phyloP scores from a whole-genome alignment of 495 filamentous ascomycete species.

The Lepidopterella palustris region DNA sequence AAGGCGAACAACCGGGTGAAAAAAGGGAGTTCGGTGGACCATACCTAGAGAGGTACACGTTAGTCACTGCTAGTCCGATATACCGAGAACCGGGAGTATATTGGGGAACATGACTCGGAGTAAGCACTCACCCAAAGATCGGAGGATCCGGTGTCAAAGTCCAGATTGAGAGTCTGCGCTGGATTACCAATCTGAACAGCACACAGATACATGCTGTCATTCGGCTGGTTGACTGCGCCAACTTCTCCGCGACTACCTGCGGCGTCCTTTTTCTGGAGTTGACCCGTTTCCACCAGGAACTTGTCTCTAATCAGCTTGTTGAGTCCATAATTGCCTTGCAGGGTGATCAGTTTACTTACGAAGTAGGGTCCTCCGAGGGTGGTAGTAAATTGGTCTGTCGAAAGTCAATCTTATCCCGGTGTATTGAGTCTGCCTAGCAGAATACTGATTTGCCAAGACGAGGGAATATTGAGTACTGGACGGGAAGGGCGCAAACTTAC shows the following conservation, averaged over 20 bases:
- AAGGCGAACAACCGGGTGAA: conserved; percentile 27
- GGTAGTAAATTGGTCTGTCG: too few relatives aligned
- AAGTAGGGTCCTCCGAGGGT: too few relatives aligned
- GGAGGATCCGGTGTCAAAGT: conserved; percentile 73
- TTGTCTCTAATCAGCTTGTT: conserved; percentile 41
- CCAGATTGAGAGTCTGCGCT: conserved; percentile 56
- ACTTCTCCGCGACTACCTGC: conserved; percentile 48
- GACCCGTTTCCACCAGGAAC: conserved; percentile 35
- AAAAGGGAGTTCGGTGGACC: conserved; percentile 51
- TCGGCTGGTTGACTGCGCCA: conserved; percentile 67
- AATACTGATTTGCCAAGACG: background rate
- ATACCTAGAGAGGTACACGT: conserved; percentile 26
- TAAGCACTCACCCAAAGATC: conserved; percentile 66
- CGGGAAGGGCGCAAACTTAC: conserved; percentile 9
- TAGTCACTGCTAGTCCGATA: background rate
- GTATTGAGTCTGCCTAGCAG: background rate
- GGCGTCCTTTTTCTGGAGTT: conserved; percentile 44
- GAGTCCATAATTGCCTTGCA: too few relatives aligned
- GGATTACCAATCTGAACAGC: conserved; percentile 63
- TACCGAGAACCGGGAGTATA: too few relatives aligned
- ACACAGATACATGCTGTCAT: conserved; percentile 65
- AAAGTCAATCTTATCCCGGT: too few relatives aligned
- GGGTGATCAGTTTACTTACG: too few relatives aligned
- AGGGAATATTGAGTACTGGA: background rate
- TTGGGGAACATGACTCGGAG: too few relatives aligned